A percentile compares a stretch with the other conserved stretches of the same genome.
phyloP scores from a whole-genome alignment of 2,329 filamentous ascomycete species.

The Penicillium sp. region DNA sequence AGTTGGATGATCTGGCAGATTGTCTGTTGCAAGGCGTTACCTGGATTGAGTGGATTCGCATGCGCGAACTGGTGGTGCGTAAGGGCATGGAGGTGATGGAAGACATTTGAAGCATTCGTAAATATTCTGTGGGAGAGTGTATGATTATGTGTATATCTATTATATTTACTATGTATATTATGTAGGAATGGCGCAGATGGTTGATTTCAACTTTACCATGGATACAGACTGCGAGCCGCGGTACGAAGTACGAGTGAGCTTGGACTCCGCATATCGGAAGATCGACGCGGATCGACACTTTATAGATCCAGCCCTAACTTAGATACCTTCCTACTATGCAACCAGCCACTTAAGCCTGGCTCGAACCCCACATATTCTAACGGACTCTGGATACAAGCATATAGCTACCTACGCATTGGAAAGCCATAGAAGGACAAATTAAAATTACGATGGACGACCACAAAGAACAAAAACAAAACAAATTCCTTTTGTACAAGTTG shows the following conservation, averaged over 20 bases:
- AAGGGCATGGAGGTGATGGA: slow-evolving; percentile 27
- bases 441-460: too few species aligned
- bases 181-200: too few species aligned
- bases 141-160: neutral
- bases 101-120: too few species aligned
- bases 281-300: slow-evolving; percentile 1
- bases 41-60: slow-evolving; percentile 73
- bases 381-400: too few species aligned
- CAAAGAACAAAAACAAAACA: neutral
- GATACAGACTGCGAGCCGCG: too few species aligned
- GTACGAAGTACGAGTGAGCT: neutral
- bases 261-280: neutral
- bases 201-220: too few species aligned
- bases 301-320: neutral
- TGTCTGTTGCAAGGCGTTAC: slow-evolving; percentile 76
- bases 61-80: slow-evolving; percentile 31
- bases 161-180: neutral
- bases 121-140: too few species aligned
- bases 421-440: too few species aligned
- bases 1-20: slow-evolving; percentile 82
- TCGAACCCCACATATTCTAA: too few species aligned
- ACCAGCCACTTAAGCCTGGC: too few species aligned
- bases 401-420: too few species aligned
- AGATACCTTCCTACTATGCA: too few species aligned
- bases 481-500: neutral